Percentiles rank a stretch among this genome's conserved stretches.
Evolutionary conservation across 1,284 basidiomycete species (phyloP).

Genomic region (Sporisorium exsertum): DNA sequence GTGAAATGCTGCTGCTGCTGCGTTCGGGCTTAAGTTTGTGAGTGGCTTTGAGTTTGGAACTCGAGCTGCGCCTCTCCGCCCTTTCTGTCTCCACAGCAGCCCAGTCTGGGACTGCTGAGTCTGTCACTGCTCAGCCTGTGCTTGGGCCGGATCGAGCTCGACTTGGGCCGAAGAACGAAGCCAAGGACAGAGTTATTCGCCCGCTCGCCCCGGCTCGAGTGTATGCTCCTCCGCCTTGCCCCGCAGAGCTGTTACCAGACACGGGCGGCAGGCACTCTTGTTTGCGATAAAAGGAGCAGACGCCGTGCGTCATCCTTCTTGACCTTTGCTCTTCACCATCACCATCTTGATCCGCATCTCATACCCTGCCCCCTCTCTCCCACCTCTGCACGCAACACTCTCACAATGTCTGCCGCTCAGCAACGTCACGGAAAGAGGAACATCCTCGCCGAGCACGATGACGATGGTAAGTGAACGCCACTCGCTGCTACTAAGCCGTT

Average conservation of each 20-base stretch:
- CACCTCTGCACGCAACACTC: not conserved
- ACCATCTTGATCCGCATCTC: not conserved
- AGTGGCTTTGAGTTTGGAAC: conserved; percentile 3
- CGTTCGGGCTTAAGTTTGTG: not conserved
- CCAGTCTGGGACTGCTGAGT: not conserved
- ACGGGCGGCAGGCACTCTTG: not conserved
- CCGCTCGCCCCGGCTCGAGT: conserved; percentile 1
- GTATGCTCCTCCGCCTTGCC: not conserved
- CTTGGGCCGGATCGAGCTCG: conserved; percentile 16
- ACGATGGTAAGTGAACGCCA: conserved; percentile 60
- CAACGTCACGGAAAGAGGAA: conserved; percentile 60
- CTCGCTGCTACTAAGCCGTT: not conserved
- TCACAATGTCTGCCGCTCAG: conserved; percentile 41
- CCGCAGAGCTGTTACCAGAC: conserved; percentile 3
- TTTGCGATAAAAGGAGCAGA: not conserved
- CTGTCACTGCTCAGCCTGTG: not conserved
- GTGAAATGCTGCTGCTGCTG: not conserved
- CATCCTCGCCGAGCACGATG: conserved; percentile 66
- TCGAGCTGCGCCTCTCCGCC: not conserved
- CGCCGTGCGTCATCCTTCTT: not conserved
- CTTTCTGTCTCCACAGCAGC: not conserved
- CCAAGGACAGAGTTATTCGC: not conserved
- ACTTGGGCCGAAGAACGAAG: conserved; percentile 4
- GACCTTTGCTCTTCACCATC: not conserved
- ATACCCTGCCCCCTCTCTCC: not conserved